Evolutionary conservation across 139 green algal genomes (phyloP).

Genomic region (Closterium sp.): DNA sequence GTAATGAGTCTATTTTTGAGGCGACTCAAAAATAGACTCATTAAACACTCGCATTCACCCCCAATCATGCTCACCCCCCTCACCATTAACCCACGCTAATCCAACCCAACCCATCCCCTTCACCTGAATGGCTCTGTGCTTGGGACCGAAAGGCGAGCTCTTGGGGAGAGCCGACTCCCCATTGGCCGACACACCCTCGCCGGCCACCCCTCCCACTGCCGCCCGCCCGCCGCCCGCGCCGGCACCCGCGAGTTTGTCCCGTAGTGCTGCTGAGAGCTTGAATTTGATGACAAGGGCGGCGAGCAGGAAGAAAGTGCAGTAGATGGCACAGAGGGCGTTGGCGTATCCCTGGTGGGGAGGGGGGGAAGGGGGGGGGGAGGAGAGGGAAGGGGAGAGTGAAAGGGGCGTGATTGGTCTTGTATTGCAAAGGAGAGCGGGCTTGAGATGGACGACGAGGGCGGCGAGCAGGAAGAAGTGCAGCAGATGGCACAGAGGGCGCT

Average conservation of each 20-base stretch:
- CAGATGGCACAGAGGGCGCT: too few relatives aligned
- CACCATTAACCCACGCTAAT: too few relatives aligned
- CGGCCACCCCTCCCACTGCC: neutral
- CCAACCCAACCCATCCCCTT: neutral
- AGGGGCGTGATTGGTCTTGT: too few relatives aligned
- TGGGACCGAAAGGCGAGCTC: conserved; percentile 20
- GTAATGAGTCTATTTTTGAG: too few relatives aligned
- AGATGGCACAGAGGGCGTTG: conserved; percentile 56
- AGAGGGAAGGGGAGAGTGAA: neutral
- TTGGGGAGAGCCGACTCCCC: conserved; percentile 9
- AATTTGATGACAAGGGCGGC: conserved; percentile 91
- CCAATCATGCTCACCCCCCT: too few relatives aligned
- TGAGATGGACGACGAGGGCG: too few relatives aligned
- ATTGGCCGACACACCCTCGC: neutral
- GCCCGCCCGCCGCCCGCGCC: neutral
- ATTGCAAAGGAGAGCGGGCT: too few relatives aligned
- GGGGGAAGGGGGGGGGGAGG: neutral
- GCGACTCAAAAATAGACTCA: too few relatives aligned
- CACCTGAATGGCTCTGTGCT: conserved; percentile 41
- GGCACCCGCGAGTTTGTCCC: neutral
- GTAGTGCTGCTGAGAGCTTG: conserved; percentile 58
- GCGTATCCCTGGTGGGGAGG: neutral
- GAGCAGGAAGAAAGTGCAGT: conserved; percentile 75
- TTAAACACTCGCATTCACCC: too few relatives aligned
- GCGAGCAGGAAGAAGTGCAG: too few relatives aligned